Evolutionary conservation across 2,329 filamentous ascomycete genomes (phyloP), one percentile per base, ranked within the genome.

Genomic region (Colletotrichum tanaceti): DNA sequence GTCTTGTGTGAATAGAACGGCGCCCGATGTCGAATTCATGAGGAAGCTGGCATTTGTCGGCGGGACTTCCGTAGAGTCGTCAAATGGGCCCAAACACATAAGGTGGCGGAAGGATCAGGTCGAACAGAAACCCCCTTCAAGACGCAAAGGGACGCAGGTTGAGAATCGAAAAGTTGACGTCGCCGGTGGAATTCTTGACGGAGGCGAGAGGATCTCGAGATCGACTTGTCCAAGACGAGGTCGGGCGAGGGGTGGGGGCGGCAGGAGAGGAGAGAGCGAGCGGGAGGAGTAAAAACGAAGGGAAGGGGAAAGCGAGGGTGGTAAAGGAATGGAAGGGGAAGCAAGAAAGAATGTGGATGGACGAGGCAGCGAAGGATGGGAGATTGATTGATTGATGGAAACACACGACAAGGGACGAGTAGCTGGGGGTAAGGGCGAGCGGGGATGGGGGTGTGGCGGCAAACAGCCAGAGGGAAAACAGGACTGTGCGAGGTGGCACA

Each of bases 331-430:
- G 70, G 68, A 71, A 61, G 63, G 65, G 68, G 68, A 63, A n/a
- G 46, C 63, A 65, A 60, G 65, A 71, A 71, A 62, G 70, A 71
- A 71, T 71, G 70, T 70, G 67, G 63, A 70, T 70, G 63, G 57
- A 58, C 50, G 65, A 68, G 32, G 67, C 63, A 68, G 67, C 58
- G 58, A 70, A 70, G 67, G 63, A 70, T 63, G 67, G 58, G 63
- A 71, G 65, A 68, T 71, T 71, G 70, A 71, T 71, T 70, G 67
- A 71, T 66, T 69, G 67, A 70, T 70, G 70, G 70, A 70, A 71
- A 71, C 70, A 68, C 62, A 71, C 64, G 63, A 68, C 67, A 68
- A 70, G 67, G 63, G 52, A 66, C 44, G 66, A 49, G 47, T 49
- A 49, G 61, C 66, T 39, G 58, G 61, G 49, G 58, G 32, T 18